Base-by-base conservation (phyloP, 805 yeast genomes). In the Candida ovalis region DNA sequence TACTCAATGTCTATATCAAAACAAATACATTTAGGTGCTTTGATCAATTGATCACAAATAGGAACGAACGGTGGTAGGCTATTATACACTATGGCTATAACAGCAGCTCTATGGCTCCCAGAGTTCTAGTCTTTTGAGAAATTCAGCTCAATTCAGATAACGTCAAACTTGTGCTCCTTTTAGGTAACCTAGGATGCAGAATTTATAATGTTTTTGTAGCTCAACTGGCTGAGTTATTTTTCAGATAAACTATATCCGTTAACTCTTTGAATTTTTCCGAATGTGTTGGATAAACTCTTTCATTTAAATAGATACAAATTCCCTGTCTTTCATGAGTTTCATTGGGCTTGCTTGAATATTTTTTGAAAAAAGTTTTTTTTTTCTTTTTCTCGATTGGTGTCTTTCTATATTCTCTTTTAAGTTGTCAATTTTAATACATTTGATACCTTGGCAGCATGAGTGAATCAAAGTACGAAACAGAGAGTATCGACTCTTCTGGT, bases 401-500 rank as follows among this genome's bases (percentile, higher is more conserved):
- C 21, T 37, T 13, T n/a, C 21, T 21, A 4, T 37, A n/a, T 17
- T 9, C 17, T 17, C 39, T 6, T 13, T 21, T 37, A 21, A 9
- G 40, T 18, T 18, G 39, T 36, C 8, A 18, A 36, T 36, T 36
- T 36, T 36, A 30, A 30, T 30, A 30, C 12, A 5, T 30, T 30
- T 12, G 15, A 30, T 30, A 30, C 27, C 27, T 37, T 21, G 21
- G 21, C 27, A 13, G 3, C 27, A 37, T 23, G 40, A 22, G 46
- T 23, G 43, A 41, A 32, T 41, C 43, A 9, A 41, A 41, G 10
- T 21, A 42, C 19, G 60, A 58, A 37, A 48, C 53, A 13, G 62
- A 59, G 36, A 56, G 61, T 49, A 51, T 57, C 27, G 60, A 58
- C 37, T 61, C 64, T 19, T 40, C 52, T 8, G 47, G 44, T 13